Conservation (phyloP, 805 yeast genomes). For the Priceomyces medius region DNA sequence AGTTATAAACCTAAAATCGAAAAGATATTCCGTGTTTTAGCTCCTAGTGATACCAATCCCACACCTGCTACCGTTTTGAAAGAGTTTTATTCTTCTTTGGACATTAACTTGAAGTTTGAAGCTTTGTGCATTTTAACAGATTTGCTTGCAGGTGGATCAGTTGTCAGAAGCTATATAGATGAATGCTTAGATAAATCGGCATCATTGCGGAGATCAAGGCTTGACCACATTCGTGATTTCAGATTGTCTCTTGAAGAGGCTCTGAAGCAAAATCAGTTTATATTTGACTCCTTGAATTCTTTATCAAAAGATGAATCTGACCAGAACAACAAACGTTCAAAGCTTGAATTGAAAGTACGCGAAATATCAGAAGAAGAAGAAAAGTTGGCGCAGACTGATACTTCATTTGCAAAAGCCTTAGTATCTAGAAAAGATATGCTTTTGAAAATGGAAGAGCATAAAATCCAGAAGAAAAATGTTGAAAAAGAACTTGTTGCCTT, state of each 20-base stretch:
- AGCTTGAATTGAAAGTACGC: conserved; percentile 28
- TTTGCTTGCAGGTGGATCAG: conserved; percentile 55
- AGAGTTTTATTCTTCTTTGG: conserved; percentile 56
- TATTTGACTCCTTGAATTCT: conserved; percentile 19
- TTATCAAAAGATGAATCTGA: conserved; percentile 1
- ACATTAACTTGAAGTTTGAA: conserved; percentile 53
- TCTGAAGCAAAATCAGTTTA: conserved; percentile 26
- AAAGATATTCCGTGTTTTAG: conserved; percentile 50
- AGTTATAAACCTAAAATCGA: conserved; percentile 50
- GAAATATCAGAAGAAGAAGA: conserved; percentile 44
- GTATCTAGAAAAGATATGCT: conserved; percentile 44
- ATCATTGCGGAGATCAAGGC: conserved; percentile 59
- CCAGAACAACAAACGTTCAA: conserved; percentile 16
- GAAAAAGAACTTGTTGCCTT: conserved; percentile 65
- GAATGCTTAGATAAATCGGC: conserved; percentile 64
- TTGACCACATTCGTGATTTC: conserved; percentile 63
- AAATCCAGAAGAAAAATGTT: conserved; percentile 48
- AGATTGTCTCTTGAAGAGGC: conserved; percentile 54
- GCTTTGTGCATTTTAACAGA: conserved; percentile 63
- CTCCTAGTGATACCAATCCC: conserved; percentile 55
- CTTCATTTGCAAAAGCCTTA: conserved; percentile 44
- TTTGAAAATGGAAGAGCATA: conserved; percentile 44
- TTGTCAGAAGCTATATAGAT: conserved; percentile 65
- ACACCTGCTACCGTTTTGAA: conserved; percentile 48
- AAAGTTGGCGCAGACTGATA: conserved; percentile 38